Conservation (phyloP, 164 flowering plant genomes). For the Chloranthus sessilifolius region DNA sequence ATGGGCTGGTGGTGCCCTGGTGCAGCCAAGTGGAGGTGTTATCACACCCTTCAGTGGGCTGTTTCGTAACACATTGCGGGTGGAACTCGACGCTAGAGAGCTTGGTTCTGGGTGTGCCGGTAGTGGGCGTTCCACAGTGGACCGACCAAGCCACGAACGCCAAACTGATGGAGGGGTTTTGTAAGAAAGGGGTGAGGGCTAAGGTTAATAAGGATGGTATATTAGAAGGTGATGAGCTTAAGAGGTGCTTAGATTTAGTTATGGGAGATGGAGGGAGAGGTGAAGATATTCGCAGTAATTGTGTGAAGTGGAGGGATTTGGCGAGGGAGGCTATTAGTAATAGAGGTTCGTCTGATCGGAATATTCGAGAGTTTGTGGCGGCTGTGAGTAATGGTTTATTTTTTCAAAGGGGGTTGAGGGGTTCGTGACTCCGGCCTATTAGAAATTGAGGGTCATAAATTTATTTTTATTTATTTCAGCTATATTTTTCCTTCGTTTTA, state of each 20-base stretch:
- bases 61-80: constrained; percentile 7
- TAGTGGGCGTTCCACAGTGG: constrained; percentile 30
- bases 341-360: constrained; percentile 7
- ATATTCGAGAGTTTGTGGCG: constrained; percentile 4
- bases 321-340: constrained; percentile 2
- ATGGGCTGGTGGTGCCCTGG: constrained; percentile 13
- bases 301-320: constrained; percentile 1
- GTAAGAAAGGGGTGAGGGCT: constrained; percentile 45
- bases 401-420: too few species aligned
- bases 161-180: constrained; percentile 19
- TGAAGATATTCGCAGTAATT: constrained; percentile 3
- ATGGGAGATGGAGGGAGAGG: constrained; percentile 4
- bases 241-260: constrained; percentile 4
- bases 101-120: constrained; percentile 43
- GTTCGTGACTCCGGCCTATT: too few species aligned
- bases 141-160: constrained; percentile 8
- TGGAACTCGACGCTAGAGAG: constrained; percentile 70
- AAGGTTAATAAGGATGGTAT: background rate
- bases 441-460: too few species aligned
- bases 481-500: too few species aligned
- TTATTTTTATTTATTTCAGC: too few species aligned
- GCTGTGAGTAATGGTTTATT: too few species aligned
- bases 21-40: constrained; percentile 11
- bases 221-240: constrained; percentile 5
- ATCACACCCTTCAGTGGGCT: constrained; percentile 8